phyloP scores from a whole-genome alignment of 306 rosid genomes.

The Prunus dulcis region DNA sequence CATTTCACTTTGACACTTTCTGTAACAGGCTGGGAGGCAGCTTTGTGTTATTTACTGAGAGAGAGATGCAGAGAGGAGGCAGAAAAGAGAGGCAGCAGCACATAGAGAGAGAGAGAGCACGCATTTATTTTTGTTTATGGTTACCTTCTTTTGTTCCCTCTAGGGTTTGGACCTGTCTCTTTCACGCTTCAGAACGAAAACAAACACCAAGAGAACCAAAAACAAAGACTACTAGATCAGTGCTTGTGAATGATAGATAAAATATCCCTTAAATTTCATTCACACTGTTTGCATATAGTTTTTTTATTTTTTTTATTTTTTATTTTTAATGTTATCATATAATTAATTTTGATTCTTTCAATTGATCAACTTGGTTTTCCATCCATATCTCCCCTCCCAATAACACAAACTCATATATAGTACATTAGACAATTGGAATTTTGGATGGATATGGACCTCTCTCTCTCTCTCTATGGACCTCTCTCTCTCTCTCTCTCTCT shows the following conservation, averaged over 20 bases:
- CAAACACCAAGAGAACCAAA: not conserved
- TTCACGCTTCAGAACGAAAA: not conserved
- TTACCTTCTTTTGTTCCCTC: not conserved
- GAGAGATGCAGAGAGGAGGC: not conserved
- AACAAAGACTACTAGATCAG: not conserved
- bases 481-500: not conserved
- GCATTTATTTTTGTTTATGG: not conserved
- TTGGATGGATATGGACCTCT: not conserved
- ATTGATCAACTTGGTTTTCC: not conserved
- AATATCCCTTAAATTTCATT: not conserved
- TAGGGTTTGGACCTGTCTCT: conserved; percentile 3
- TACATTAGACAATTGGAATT: not conserved
- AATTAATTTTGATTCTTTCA: not conserved
- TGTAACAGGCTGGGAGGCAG: not conserved
- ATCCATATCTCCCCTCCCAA: not conserved
- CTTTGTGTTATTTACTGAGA: not conserved
- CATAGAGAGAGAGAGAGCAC: not conserved
- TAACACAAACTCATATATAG: not conserved
- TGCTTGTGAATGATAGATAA: not conserved
- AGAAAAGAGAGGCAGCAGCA: too few relatives aligned
- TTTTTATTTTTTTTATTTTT: too few relatives aligned
- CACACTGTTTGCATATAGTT: not conserved
- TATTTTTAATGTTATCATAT: not conserved
- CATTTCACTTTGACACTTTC: not conserved
- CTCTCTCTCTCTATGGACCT: not conserved